Conservation (phyloP, 805 yeast species). For the Metschnikowia picachoensis region DNA sequence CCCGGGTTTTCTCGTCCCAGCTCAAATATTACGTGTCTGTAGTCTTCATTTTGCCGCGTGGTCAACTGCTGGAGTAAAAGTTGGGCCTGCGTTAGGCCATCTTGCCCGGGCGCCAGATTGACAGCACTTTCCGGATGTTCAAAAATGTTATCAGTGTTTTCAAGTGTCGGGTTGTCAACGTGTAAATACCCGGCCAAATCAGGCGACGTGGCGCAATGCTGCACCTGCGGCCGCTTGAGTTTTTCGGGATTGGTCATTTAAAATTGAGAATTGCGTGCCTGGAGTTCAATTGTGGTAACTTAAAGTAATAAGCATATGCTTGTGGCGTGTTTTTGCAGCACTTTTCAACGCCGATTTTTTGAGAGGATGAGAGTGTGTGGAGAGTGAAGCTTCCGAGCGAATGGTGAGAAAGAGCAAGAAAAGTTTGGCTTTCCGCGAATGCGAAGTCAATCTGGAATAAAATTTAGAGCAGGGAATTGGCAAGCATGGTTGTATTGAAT, state of each 20-base stretch:
- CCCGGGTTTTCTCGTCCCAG: not conserved
- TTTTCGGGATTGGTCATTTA: not conserved
- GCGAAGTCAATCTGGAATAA: no score
- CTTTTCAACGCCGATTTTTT: no score
- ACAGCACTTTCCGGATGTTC: not conserved
- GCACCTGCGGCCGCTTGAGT: conserved; percentile 9
- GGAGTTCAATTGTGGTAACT: not conserved
- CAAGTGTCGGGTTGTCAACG: not conserved
- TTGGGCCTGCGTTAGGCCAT: conserved; percentile 5
- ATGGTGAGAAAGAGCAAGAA: not conserved
- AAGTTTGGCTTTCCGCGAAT: not conserved
- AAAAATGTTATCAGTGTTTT: not conserved
- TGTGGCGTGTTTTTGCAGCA: no score
- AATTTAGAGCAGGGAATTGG: no score
- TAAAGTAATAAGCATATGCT: no score
- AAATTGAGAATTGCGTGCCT: not conserved
- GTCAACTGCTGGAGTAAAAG: conserved; percentile 9
- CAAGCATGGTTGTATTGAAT: no score
- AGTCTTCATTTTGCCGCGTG: conserved; percentile 14
- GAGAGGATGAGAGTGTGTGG: not conserved
- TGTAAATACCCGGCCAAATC: conserved; percentile 10
- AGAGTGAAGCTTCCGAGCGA: not conserved
- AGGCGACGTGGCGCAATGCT: conserved; percentile 16
- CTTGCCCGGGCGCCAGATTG: not conserved
- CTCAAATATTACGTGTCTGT: conserved; percentile 9